Conservation (phyloP, 1,139 yeast species). For the Taphrina sp. region DNA sequence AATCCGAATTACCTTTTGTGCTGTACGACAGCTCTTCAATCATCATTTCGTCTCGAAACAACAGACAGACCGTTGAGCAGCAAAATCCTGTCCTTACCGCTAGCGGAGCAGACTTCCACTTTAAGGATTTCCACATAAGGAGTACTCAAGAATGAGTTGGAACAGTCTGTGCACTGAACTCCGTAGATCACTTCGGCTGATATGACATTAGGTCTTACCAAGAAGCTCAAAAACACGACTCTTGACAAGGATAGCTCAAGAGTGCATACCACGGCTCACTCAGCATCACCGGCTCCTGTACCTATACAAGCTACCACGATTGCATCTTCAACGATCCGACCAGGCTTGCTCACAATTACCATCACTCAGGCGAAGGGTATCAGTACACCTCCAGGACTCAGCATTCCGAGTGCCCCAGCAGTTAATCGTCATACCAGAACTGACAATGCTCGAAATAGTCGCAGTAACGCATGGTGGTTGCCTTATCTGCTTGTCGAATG, state of each 20-base stretch:
- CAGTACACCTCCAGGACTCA: slow-evolving; percentile 57
- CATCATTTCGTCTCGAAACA: too few relatives aligned
- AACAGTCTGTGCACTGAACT: neutral
- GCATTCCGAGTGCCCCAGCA: slow-evolving; percentile 36
- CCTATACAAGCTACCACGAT: slow-evolving; percentile 3
- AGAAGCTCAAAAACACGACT: slow-evolving; percentile 26
- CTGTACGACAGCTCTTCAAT: too few relatives aligned
- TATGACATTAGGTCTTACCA: slow-evolving; percentile 5
- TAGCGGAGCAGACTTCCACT: too few relatives aligned
- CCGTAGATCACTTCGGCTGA: neutral
- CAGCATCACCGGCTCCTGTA: neutral
- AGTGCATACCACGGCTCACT: neutral
- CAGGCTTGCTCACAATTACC: slow-evolving; percentile 71
- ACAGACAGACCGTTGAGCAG: too few relatives aligned
- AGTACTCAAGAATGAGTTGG: slow-evolving; percentile 7
- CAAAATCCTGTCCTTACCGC: too few relatives aligned
- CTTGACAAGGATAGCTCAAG: slow-evolving; percentile 25
- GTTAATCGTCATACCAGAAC: slow-evolving; percentile 33
- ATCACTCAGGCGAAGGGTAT: slow-evolving; percentile 62
- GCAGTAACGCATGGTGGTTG: slow-evolving; percentile 35
- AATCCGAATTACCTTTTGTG: too few relatives aligned
- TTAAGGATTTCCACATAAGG: neutral
- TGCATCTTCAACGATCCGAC: slow-evolving; percentile 47
- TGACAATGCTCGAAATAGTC: slow-evolving; percentile 26
- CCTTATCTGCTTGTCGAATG: slow-evolving; percentile 49